Percentiles rank a stretch among this genome's conserved stretches.
These are phyloP conservation scores for Filobasidium floriforme DNA, from an alignment of 768 basidiomycete species.

Conservation along the genomic window DNA sequence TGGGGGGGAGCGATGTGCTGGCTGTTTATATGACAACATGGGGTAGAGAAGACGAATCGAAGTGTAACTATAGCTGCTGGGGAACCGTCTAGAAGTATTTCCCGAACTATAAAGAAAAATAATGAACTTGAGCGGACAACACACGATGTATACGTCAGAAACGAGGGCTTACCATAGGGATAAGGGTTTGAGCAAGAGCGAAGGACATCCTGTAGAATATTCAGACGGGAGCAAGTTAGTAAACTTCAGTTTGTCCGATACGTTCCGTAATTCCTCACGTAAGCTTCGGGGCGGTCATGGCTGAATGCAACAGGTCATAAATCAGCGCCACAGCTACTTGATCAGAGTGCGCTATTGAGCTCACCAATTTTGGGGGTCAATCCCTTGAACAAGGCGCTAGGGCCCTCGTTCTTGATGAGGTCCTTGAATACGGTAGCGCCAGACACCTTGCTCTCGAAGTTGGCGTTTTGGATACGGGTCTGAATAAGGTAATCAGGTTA, in stretches of 20 bases:
- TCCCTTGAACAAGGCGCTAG: conserved; percentile 85
- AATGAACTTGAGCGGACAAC: not conserved
- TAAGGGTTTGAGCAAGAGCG: conserved; percentile 11
- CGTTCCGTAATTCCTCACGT: not conserved
- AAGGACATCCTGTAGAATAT: not conserved
- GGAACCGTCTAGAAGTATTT: not conserved
- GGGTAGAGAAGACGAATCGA: too few relatives aligned
- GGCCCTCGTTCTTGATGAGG: conserved; percentile 76
- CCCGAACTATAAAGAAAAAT: not conserved
- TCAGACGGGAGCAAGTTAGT: not conserved
- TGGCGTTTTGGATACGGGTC: conserved; percentile 92
- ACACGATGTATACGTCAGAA: not conserved
- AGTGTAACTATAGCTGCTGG: not conserved
- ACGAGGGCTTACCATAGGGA: not conserved
- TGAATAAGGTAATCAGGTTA: not conserved
- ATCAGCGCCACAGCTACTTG: not conserved
- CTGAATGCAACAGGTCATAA: not conserved
- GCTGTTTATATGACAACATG: conserved; percentile 3
- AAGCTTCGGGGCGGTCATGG: conserved; percentile 4
- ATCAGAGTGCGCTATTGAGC: conserved; percentile 16
- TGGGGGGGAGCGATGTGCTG: not conserved
- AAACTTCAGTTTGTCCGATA: not conserved
- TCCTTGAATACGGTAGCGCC: conserved; percentile 77
- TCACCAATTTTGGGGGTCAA: conserved; percentile 77
- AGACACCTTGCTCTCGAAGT: conserved; percentile 57